Percentiles rank a stretch among this genome's conserved stretches.
Evolutionary conservation across 331 rosid species (phyloP).

Genomic region (Stylosanthes scabra): DNA sequence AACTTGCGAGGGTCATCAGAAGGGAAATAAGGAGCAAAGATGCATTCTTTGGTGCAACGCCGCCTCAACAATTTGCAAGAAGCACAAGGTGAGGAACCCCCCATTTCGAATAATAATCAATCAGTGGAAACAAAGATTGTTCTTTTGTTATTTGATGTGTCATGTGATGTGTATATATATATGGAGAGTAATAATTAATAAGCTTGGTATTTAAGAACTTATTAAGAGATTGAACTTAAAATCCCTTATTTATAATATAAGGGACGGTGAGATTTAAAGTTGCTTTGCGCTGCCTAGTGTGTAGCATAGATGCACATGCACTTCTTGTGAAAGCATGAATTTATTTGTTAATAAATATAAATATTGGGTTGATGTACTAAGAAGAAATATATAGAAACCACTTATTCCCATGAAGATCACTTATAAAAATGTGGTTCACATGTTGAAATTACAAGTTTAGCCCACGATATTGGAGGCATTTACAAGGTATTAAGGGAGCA

Average conservation of each 20-base stretch:
- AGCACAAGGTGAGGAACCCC: slow-evolving; percentile 84
- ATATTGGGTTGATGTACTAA: slow-evolving; percentile 20
- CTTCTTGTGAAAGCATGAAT: slow-evolving; percentile 44
- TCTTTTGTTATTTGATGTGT: background rate
- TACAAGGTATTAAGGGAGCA: slow-evolving; percentile 10
- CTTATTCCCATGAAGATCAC: background rate
- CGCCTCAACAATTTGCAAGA: slow-evolving; percentile 85
- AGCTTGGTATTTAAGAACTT: slow-evolving; percentile 36
- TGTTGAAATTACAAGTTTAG: slow-evolving; percentile 31
- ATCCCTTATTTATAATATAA: slow-evolving; percentile 56
- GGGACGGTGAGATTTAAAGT: slow-evolving; percentile 35
- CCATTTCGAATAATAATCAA: slow-evolving; percentile 43
- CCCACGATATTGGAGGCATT: background rate
- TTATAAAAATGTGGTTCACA: slow-evolving; percentile 12
- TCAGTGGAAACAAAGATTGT: background rate
- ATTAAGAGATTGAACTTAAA: slow-evolving; percentile 33
- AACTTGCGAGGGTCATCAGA: slow-evolving; percentile 76
- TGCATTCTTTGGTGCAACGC: slow-evolving; percentile 80
- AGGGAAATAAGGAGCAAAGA: slow-evolving; percentile 83
- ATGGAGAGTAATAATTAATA: slow-evolving; percentile 12
- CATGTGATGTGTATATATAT: background rate
- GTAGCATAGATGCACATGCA: slow-evolving; percentile 60
- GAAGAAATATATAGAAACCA: slow-evolving; percentile 29
- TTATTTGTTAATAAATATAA: slow-evolving; percentile 14
- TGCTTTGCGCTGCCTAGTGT: slow-evolving; percentile 34